Conservation (phyloP, 2,329 filamentous ascomycete species). For the Alternaria viburni region DNA sequence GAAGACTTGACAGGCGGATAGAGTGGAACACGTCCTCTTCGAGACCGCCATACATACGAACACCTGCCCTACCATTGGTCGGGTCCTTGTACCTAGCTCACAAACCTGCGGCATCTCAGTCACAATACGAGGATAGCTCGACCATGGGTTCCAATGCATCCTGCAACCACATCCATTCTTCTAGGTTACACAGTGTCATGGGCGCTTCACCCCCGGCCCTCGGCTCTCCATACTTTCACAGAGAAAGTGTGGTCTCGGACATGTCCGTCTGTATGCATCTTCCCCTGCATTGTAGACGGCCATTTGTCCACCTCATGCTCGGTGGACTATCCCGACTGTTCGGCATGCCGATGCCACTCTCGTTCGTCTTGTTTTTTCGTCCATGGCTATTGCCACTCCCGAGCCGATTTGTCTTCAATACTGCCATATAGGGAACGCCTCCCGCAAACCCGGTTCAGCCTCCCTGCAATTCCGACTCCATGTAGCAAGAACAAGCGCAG, state of each 20-base stretch:
- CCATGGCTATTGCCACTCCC: background rate
- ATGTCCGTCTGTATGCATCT: slow-evolving; percentile 3
- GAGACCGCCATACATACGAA: slow-evolving; percentile 20
- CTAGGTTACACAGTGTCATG: slow-evolving; percentile 9
- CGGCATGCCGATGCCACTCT: slow-evolving; percentile 1
- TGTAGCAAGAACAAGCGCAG: background rate
- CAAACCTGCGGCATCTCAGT: slow-evolving; percentile 20
- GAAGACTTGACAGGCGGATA: slow-evolving; percentile 10
- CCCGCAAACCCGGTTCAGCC: background rate
- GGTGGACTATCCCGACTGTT: background rate
- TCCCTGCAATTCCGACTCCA: background rate
- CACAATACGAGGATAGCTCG: slow-evolving; percentile 1
- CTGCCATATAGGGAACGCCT: background rate
- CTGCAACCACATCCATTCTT: slow-evolving; percentile 11
- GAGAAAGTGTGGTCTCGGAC: background rate
- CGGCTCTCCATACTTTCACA: slow-evolving; percentile 7
- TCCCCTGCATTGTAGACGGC: slow-evolving; percentile 1
- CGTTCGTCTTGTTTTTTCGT: background rate
- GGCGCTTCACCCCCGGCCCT: slow-evolving; percentile 2
- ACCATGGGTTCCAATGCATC: background rate
- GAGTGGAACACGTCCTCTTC: slow-evolving; percentile 12
- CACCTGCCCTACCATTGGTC: slow-evolving; percentile 3
- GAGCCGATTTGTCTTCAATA: background rate
- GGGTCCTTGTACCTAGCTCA: slow-evolving; percentile 11
- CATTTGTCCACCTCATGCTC: background rate